These are phyloP conservation scores for Alloteropsis angusta DNA, from an alignment of 202 grass and related monocot species.

Conservation along the genomic window DNA sequence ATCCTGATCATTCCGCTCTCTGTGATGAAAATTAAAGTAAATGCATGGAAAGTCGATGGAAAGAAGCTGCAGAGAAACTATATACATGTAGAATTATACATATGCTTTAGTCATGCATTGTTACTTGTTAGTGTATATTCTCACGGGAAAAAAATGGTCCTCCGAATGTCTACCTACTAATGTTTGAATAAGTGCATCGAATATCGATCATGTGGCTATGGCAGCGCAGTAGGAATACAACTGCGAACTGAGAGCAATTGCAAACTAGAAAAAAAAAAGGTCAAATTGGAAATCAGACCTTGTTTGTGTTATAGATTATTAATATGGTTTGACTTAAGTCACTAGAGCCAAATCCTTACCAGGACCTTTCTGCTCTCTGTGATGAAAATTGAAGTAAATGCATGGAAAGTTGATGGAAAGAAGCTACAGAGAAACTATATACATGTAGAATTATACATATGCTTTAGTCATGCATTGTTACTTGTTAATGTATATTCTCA, in stretches of 20 bases:
- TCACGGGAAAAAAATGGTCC: neutral
- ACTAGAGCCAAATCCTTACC: neutral
- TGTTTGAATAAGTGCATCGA: neutral
- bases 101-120: neutral
- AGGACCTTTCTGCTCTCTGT: neutral
- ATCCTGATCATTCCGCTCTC: neutral
- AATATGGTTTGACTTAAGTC: neutral
- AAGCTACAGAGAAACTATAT: conserved; percentile 26
- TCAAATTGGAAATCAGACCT: neutral
- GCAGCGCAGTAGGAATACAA: neutral
- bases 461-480: neutral
- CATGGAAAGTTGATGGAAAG: conserved; percentile 19
- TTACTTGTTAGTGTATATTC: neutral
- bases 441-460: neutral
- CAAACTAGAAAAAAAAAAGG: neutral
- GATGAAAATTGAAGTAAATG: neutral
- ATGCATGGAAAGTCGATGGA: conserved; percentile 18
- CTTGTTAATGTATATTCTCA: neutral
- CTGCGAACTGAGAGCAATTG: too few relatives aligned
- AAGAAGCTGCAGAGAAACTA: conserved; percentile 30
- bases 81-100: neutral
- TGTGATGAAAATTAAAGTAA: neutral
- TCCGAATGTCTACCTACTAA: neutral
- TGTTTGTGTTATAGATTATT: neutral
- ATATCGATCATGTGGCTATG: neutral